Evolutionary conservation across 345 rosid genomes (phyloP).

Genomic region (Physaria fendleri): DNA sequence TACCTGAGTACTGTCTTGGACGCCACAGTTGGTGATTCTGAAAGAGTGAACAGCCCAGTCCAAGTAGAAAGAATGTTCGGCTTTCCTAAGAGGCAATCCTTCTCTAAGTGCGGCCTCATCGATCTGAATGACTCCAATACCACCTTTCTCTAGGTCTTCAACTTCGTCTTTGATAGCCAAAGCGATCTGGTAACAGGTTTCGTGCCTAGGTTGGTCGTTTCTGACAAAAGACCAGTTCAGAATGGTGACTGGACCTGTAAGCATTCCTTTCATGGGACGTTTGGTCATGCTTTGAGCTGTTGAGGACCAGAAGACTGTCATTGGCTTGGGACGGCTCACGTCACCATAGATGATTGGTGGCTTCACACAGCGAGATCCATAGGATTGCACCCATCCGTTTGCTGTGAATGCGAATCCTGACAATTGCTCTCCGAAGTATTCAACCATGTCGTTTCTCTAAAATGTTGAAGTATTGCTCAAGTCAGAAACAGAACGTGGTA

Average conservation of each 20-base stretch:
- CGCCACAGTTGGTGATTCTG: conserved; percentile 91
- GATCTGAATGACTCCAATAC: conserved; percentile 89
- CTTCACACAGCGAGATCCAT: conserved; percentile 96
- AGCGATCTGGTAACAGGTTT: conserved; percentile 95
- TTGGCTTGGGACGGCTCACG: conserved; percentile 96
- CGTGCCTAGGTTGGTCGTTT: conserved; percentile 93
- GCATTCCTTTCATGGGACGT: conserved; percentile 99
- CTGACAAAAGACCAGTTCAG: conserved; percentile 98
- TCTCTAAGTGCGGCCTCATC: conserved; percentile 99
- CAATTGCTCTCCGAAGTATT: conserved; percentile 95
- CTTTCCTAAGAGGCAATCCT: conserved; percentile 94
- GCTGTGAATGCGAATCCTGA: conserved; percentile 93
- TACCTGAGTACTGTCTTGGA: conserved; percentile 89
- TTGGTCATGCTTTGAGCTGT: conserved; percentile 89
- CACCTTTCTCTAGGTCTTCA: conserved; percentile 91
- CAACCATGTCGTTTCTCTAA: conserved; percentile 98
- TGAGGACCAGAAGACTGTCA: conserved; percentile 98
- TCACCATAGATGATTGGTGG: conserved; percentile 98
- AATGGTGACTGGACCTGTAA: conserved; percentile 98
- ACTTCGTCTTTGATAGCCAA: conserved; percentile 97
- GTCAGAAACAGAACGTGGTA: conserved; percentile 8
- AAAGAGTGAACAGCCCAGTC: conserved; percentile 99
- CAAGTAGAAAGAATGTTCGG: conserved; percentile 94
- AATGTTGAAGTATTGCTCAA: conserved; percentile 4
- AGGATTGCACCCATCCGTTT: conserved; percentile 98